Evolutionary conservation across 768 basidiomycete genomes (phyloP), one percentile per base, ranked within the genome.

Genomic region (Leccinellum rugosiceps): DNA sequence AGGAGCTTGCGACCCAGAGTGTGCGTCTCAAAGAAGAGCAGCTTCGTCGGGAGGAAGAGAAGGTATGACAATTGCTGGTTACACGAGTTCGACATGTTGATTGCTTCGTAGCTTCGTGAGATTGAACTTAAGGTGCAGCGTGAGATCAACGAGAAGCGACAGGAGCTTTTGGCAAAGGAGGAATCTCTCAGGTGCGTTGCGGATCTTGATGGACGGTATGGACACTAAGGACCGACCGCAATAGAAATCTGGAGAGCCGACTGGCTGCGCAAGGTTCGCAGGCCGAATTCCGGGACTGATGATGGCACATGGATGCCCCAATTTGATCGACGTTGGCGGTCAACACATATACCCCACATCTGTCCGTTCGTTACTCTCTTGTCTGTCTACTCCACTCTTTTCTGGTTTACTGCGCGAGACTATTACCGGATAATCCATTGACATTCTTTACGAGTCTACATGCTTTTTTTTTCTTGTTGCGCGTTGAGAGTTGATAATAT

Each of bases 1-100:
- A 98, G 74, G 97, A 98, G 68, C 84, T 99, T 64, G 97, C 97
- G 17, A 94, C 87, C 53, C 97, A 98, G 75, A 92, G 89, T 59
- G 94, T 98, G 47, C 90, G 96, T 56, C 87, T 98, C 78, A 98
- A 98, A 78, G 97, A 98, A 77, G 97, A 99, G 72, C 97, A 98
- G 72, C 87, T 99, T 57, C 88, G 95, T 65, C 80, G 91, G 58
- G 97, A 99, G 73, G 94, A 97, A 78, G 94, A 97, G 80, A 96
- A 96, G 81, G 88, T 90, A 35, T 13, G 72, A 54, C 9, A 2
- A 28, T 51, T 30, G 14, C 44, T 17, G 11, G 13, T 21, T 0
- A 35, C 14, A 51, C 58, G 59, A 45, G 55, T 41, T 53, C 32
- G 23, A 59, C 21, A 17, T 59, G 45, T 53, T 66, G 56, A 63